Evolutionary conservation across 345 rosid genomes (phyloP), one percentile per base, ranked within the genome.

Genomic region (Murraya koenigii): DNA sequence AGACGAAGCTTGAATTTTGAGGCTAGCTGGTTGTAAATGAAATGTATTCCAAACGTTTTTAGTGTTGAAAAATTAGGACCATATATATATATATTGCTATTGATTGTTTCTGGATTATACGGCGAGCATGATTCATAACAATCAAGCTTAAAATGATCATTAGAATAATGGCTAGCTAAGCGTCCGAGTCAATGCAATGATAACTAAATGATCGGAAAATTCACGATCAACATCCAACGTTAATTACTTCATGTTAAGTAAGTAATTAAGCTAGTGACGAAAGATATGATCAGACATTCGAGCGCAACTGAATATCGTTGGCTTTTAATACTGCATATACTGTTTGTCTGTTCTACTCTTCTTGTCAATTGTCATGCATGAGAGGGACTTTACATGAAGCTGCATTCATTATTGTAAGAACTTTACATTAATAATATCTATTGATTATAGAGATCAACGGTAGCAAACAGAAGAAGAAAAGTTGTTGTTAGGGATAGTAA

Each of bases 301-400:
- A 71, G 15, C 10, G 22, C 14, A 3, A 52, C 54, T 0, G 14
- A 49, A 19, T 52, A 15, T 6, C 32, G 63, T 58, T 58, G n/a
- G 75, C 22, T 14, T 58, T 39, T 66, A 5, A 5, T 3, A 52
- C 56, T 52, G 55, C 0, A 52, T 17, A 52, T n/a, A n/a, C n/a
- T n/a, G n/a, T n/a, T n/a, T n/a, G n/a, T n/a, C 20, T 4, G 19
- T 35, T 8, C 66, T 1, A 59, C 32, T 17, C 8, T 14, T 64
- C 25, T 65, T 47, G 41, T 64, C 32, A n/a, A n/a, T n/a, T n/a
- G n/a, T n/a, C n/a, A n/a, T n/a, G n/a, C n/a, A 41, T 44, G 78
- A 66, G 41, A 74, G 30, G 47, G 75, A 47, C 81, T 60, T 66
- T 2, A 61, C 66, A 75, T 44, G 70, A 60, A 67, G 62, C 10